Evolutionary conservation across 371 early-diverging fungal genomes (phyloP).

Genomic region (Blakeslea trispora): DNA sequence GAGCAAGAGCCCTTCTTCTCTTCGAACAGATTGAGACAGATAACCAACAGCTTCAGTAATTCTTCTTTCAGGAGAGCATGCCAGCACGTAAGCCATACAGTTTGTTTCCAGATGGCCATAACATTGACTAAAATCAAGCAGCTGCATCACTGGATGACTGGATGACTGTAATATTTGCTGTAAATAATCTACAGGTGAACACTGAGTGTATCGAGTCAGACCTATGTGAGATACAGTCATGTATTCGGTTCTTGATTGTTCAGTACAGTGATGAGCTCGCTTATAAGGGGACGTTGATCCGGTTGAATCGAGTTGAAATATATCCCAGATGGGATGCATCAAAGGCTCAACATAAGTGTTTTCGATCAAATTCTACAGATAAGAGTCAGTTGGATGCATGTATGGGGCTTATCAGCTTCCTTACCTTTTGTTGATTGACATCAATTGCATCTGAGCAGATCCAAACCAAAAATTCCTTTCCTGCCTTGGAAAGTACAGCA

Average conservation of each 20-base stretch:
- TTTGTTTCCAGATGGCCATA: slow-evolving; percentile 15
- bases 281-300: neutral
- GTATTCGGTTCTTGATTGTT: neutral
- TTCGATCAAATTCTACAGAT: slow-evolving; percentile 4
- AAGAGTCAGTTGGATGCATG: too few species aligned
- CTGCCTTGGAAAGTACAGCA: slow-evolving; percentile 18
- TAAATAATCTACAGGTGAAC: slow-evolving; percentile 12
- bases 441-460: slow-evolving; percentile 1
- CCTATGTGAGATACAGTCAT: slow-evolving; percentile 9
- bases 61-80: neutral
- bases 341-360: slow-evolving; percentile 14
- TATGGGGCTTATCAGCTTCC: too few species aligned
- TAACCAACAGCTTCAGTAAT: neutral
- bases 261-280: neutral
- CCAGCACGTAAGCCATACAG: slow-evolving; percentile 4
- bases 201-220: slow-evolving; percentile 11
- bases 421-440: neutral
- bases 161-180: neutral
- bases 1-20: slow-evolving; percentile 14
- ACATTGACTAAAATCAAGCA: slow-evolving; percentile 1
- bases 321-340: slow-evolving; percentile 8
- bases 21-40: neutral
- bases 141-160: neutral
- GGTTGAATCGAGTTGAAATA: slow-evolving; percentile 1
- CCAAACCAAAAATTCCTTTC: slow-evolving; percentile 9